phyloP scores from a whole-genome alignment of 176 grass and related monocot genomes.

The Lolium multiflorum region DNA sequence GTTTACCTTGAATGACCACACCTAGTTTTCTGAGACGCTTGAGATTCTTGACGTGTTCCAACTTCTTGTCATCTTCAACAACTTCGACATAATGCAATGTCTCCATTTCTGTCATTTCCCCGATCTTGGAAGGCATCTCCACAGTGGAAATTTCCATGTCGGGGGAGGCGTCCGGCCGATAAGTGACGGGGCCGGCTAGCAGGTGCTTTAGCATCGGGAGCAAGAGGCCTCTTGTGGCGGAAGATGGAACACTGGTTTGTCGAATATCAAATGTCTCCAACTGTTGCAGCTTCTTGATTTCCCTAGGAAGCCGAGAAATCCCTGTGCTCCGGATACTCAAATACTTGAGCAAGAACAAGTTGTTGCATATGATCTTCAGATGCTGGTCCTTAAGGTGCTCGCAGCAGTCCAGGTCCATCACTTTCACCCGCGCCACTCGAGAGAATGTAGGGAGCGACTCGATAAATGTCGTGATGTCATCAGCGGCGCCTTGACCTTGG shows the following conservation, averaged over 20 bases:
- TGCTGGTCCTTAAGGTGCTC: not conserved
- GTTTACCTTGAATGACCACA: not conserved
- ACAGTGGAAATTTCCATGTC: not conserved
- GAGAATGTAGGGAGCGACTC: not conserved
- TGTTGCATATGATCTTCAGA: conserved; percentile 37
- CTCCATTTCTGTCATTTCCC: conserved; percentile 31
- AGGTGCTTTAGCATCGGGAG: conserved; percentile 34
- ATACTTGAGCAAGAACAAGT: conserved; percentile 35
- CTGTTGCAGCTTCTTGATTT: conserved; percentile 26
- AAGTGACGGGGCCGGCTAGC: conserved; percentile 20
- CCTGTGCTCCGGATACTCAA: conserved; percentile 31
- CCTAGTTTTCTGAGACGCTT: not conserved
- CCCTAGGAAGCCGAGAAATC: not conserved
- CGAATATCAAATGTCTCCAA: conserved; percentile 36
- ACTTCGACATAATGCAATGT: not conserved
- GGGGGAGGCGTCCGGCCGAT: not conserved
- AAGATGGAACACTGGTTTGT: not conserved
- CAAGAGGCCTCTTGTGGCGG: not conserved
- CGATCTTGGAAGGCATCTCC: not conserved
- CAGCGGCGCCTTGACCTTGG: not conserved
- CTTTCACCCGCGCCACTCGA: not conserved
- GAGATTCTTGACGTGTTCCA: not conserved
- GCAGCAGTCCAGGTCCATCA: conserved; percentile 45
- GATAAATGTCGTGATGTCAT: not conserved
- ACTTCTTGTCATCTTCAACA: not conserved